A percentile compares a stretch with the other conserved stretches of the same genome.
These are phyloP conservation scores for Hymenoscyphus occultus DNA, from an alignment of 2,329 filamentous ascomycete species.

Conservation along the genomic window DNA sequence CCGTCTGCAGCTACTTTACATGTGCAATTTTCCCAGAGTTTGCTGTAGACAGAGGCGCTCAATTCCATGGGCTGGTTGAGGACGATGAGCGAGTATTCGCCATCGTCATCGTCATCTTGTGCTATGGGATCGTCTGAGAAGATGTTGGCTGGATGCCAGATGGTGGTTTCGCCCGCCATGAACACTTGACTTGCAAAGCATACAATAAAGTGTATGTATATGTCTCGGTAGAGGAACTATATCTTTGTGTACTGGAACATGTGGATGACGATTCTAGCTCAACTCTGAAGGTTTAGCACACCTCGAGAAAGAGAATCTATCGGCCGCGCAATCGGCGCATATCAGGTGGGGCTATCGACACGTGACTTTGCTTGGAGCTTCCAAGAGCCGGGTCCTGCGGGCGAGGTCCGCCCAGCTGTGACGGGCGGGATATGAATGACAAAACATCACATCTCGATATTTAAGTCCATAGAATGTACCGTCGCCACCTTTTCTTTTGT, in stretches of 20 bases:
- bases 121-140: slow-evolving; percentile 22
- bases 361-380: slow-evolving; percentile 9
- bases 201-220: too few relatives aligned
- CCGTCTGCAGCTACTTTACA: slow-evolving; percentile 80
- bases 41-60: slow-evolving; percentile 37
- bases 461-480: slow-evolving; percentile 19
- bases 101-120: slow-evolving; percentile 35
- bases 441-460: slow-evolving; percentile 25
- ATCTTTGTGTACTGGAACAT: too few relatives aligned
- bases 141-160: slow-evolving; percentile 40
- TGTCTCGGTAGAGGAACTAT: too few relatives aligned
- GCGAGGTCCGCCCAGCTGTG: neutral
- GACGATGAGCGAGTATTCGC: slow-evolving; percentile 47
- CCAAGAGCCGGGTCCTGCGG: neutral
- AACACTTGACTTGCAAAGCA: neutral
- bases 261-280: too few relatives aligned
- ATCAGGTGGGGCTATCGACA: neutral
- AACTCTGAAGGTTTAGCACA: too few relatives aligned
- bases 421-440: slow-evolving; percentile 24
- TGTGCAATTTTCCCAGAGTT: slow-evolving; percentile 36
- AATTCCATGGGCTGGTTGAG: slow-evolving; percentile 59
- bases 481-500: slow-evolving; percentile 28
- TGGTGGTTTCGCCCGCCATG: slow-evolving; percentile 5
- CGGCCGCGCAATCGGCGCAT: too few relatives aligned
- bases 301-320: too few relatives aligned